A percentile compares a stretch with the other conserved stretches of the same genome.
phyloP scores from a whole-genome alignment of 495 filamentous ascomycete species.

The Haplographium delicatum region DNA sequence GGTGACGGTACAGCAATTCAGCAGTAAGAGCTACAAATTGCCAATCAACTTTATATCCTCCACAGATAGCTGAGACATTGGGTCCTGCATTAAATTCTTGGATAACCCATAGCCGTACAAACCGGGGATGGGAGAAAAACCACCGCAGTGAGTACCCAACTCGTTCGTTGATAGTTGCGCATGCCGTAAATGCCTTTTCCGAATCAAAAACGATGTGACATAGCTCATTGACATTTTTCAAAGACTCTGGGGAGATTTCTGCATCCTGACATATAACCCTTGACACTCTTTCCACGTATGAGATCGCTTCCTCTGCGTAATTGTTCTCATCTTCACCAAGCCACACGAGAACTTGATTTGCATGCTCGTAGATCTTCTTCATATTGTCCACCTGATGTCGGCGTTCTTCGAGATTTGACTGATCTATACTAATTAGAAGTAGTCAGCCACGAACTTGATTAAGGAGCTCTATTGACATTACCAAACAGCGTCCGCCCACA shows the following conservation, averaged over 20 bases:
- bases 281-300: neutral
- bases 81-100: neutral
- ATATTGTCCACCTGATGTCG: neutral
- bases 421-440: constrained; percentile 2
- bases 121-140: neutral
- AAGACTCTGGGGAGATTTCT: neutral
- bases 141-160: neutral
- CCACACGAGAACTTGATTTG: neutral
- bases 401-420: neutral
- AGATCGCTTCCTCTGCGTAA: neutral
- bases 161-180: neutral
- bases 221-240: neutral
- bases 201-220: neutral
- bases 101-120: neutral
- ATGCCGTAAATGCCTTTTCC: neutral
- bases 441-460: too few species aligned
- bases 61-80: neutral
- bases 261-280: neutral
- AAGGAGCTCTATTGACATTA: too few species aligned
- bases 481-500: too few species aligned
- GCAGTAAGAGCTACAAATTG: neutral
- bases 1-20: neutral
- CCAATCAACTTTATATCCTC: neutral
- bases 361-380: neutral
- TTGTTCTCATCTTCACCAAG: neutral